phyloP scores from a whole-genome alignment of 805 yeast genomes.

The Starmerella cellae region DNA sequence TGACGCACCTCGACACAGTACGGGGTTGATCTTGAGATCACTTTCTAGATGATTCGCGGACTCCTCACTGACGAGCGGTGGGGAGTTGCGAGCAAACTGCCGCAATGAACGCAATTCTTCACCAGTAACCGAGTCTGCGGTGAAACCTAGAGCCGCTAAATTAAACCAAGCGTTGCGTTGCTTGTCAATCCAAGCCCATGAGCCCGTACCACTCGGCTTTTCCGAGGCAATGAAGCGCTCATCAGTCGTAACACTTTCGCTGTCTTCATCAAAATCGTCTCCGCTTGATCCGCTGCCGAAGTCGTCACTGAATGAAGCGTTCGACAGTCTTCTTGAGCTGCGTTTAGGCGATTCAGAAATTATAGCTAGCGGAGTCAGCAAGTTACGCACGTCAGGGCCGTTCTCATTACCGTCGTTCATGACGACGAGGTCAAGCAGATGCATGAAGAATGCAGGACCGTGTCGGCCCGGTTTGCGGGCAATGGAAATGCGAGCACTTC shows the following conservation, averaged over 20 bases:
- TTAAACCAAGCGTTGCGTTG: slow-evolving; percentile 82
- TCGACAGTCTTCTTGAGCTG: not conserved
- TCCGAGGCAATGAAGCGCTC: not conserved
- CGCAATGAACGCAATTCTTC: slow-evolving; percentile 39
- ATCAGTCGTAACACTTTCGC: not conserved
- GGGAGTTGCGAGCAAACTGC: slow-evolving; percentile 72
- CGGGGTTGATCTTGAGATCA: slow-evolving; percentile 81
- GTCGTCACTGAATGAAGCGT: not conserved
- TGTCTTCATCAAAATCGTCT: not conserved
- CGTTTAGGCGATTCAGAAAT: slow-evolving; percentile 23
- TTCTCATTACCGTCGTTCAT: slow-evolving; percentile 70
- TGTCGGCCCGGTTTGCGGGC: slow-evolving; percentile 22
- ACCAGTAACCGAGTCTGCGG: slow-evolving; percentile 37
- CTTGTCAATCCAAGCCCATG: slow-evolving; percentile 31
- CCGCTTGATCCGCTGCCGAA: not conserved
- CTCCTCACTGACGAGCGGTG: slow-evolving; percentile 71
- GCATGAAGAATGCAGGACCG: slow-evolving; percentile 41
- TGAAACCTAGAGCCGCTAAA: slow-evolving; percentile 79
- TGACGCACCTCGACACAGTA: slow-evolving; percentile 70
- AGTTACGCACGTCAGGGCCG: slow-evolving; percentile 21
- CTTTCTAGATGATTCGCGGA: slow-evolving; percentile 79
- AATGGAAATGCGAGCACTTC: slow-evolving; percentile 38
- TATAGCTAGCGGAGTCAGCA: slow-evolving; percentile 61
- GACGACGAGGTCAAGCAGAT: slow-evolving; percentile 52
- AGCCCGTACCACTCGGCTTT: slow-evolving; percentile 38